These are phyloP conservation scores for Colletotrichum sojae DNA, from an alignment of 2,329 filamentous ascomycete genomes.

Conservation along the genomic window DNA sequence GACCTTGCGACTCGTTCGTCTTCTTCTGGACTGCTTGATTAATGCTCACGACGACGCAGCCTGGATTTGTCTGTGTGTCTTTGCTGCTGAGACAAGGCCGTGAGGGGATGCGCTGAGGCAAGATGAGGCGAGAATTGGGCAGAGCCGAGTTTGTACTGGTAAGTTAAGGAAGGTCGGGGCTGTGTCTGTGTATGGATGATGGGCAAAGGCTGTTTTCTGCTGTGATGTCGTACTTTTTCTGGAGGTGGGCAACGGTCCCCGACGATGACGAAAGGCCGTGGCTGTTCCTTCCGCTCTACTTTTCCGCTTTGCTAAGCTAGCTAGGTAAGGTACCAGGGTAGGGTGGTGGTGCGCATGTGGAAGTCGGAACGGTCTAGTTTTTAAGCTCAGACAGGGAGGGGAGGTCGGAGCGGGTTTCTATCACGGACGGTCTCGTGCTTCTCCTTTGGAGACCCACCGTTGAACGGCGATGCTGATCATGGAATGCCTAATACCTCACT, in stretches of 20 bases:
- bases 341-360: slow-evolving; percentile 18
- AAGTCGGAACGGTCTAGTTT: slow-evolving; percentile 24
- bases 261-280: slow-evolving; percentile 31
- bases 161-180: background rate
- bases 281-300: background rate
- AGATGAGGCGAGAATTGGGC: slow-evolving; percentile 7
- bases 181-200: slow-evolving; percentile 6
- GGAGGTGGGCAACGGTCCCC: slow-evolving; percentile 18
- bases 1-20: slow-evolving; percentile 11
- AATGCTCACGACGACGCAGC: too few species aligned
- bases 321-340: slow-evolving; percentile 12
- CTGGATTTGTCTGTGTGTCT: slow-evolving; percentile 30
- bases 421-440: slow-evolving; percentile 20
- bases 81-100: slow-evolving; percentile 30
- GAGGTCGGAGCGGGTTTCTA: slow-evolving; percentile 34
- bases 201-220: background rate
- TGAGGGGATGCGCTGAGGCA: slow-evolving; percentile 30
- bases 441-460: slow-evolving; percentile 1
- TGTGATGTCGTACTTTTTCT: background rate
- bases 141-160: background rate
- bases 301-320: background rate
- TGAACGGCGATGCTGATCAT: slow-evolving; percentile 19
- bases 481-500: background rate
- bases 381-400: slow-evolving; percentile 33
- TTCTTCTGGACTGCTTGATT: slow-evolving; percentile 7